Conservation (phyloP, 805 yeast genomes). For the Wickerhamiella azyma region DNA sequence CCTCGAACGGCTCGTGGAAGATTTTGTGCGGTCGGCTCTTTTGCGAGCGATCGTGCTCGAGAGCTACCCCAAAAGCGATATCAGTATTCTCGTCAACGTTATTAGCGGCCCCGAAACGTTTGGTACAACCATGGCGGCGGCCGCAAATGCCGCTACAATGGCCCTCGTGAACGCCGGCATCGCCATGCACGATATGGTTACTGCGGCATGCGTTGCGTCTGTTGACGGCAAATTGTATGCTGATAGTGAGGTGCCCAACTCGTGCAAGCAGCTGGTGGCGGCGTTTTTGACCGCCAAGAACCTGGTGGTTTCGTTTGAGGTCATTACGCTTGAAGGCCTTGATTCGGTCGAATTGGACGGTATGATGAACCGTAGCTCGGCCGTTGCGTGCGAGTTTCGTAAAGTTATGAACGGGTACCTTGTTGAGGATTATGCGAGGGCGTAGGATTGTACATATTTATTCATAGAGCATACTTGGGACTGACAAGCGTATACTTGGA, state of each 20-base stretch:
- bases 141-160: conserved; percentile 49
- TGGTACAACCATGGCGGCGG: conserved; percentile 32
- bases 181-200: conserved; percentile 63
- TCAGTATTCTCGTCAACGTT: conserved; percentile 61
- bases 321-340: conserved; percentile 13
- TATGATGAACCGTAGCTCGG: conserved; percentile 14
- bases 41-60: conserved; percentile 43
- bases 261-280: conserved; percentile 16
- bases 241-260: conserved; percentile 12
- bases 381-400: conserved; percentile 15
- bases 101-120: conserved; percentile 34
- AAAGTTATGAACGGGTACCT: conserved; percentile 16
- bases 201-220: conserved; percentile 26
- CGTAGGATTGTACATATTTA: background rate
- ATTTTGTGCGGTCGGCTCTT: conserved; percentile 39
- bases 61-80: conserved; percentile 81
- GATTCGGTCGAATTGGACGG: conserved; percentile 9
- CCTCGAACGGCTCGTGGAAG: conserved; percentile 33
- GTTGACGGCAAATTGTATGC: conserved; percentile 9
- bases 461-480: too few species aligned
- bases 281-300: conserved; percentile 13
- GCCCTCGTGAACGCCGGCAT: conserved; percentile 80
- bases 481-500: too few species aligned
- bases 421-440: conserved; percentile 17
- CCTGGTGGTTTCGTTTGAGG: conserved; percentile 16